These are phyloP conservation scores for Escovopsis sp. DNA, from an alignment of 2,329 filamentous ascomycete species.

Conservation along the genomic window DNA sequence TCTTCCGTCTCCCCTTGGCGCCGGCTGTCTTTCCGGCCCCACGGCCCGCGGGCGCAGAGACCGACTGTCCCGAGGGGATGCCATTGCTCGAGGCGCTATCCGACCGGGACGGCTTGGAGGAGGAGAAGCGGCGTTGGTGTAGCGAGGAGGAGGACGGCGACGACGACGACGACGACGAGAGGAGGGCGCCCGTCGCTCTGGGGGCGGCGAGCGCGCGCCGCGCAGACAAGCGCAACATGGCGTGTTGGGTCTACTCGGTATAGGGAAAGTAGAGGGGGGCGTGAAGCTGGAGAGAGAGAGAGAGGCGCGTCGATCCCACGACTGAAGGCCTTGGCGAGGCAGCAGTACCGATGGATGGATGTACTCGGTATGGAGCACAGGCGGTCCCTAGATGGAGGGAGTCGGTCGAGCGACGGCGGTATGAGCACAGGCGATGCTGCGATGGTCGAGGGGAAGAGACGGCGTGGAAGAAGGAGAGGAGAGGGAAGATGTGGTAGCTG, in stretches of 20 bases:
- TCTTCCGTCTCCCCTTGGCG: slow-evolving; percentile 42
- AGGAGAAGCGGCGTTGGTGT: slow-evolving; percentile 42
- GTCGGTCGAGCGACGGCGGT: no score
- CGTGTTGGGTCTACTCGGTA: slow-evolving; percentile 12
- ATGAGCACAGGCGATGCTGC: no score
- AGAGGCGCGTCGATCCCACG: no score
- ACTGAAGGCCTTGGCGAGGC: no score
- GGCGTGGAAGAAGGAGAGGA: no score
- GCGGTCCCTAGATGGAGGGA: no score
- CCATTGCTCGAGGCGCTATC: slow-evolving; percentile 39
- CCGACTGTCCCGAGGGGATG: slow-evolving; percentile 31
- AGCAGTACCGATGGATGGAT: no score
- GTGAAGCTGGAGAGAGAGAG: no score
- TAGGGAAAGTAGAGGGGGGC: slow-evolving; percentile 6
- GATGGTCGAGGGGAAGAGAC: no score
- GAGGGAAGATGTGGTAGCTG: no score
- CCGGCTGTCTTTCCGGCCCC: slow-evolving; percentile 25
- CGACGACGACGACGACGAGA: slow-evolving; percentile 20
- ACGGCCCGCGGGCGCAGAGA: slow-evolving; percentile 29
- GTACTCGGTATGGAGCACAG: no score
- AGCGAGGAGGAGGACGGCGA: slow-evolving; percentile 20
- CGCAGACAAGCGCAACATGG: slow-evolving; percentile 40
- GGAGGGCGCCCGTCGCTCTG: slow-evolving; percentile 19
- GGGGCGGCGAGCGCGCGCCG: slow-evolving; percentile 37
- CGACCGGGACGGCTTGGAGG: slow-evolving; percentile 47